Base-by-base conservation (phyloP, 495 filamentous ascomycete genomes). In the Lophium mytilinum region DNA sequence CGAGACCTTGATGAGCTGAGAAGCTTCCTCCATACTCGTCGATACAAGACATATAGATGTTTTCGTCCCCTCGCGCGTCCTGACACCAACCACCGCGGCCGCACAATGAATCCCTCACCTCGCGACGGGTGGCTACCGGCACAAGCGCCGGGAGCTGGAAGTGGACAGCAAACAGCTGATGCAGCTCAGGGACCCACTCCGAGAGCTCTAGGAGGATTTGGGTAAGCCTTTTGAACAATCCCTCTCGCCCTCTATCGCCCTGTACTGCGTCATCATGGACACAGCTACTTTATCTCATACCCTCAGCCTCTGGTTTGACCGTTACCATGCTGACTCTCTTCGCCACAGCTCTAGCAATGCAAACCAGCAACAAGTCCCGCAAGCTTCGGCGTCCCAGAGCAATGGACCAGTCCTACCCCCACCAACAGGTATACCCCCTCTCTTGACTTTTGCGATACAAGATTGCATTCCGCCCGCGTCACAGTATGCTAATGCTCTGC, bases 121-220 rank as follows among this genome's bases (percentile, higher is more conserved):
- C 60, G 65, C 52, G 65, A 67, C 52, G 65, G 58, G 35, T 67
- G 65, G 65, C 62, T 62, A 33, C 62, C 62, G 48, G n/a, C 64
- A 42, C 61, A 59, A 51, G 51, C 51, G 40, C 19, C 64, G 18
- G 58, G 36, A 14, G 34, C 58, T 55, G 56, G 19, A 14, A 47
- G 48, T 34, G 65, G 46, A 12, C 65, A 53, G 43, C 65, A 64
- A 46, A 60, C 56, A 61, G 57, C 47, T 15, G 65, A 67, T 18
- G 58, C 59, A 49, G 52, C 24, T 37, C 63, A 57, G 30, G 57
- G 50, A 50, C 65, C 63, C 46, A 21, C 51, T 5, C 52, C 63
- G 33, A 66, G 63, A 48, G 55, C 57, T 10, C 45, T 66, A 30
- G 50, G 50, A 37, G 17, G 46, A 11, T 68, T 64, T 42, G 60